Evolutionary conservation across 2,329 filamentous ascomycete species (phyloP).

Genomic region (Fusarium clavum): DNA sequence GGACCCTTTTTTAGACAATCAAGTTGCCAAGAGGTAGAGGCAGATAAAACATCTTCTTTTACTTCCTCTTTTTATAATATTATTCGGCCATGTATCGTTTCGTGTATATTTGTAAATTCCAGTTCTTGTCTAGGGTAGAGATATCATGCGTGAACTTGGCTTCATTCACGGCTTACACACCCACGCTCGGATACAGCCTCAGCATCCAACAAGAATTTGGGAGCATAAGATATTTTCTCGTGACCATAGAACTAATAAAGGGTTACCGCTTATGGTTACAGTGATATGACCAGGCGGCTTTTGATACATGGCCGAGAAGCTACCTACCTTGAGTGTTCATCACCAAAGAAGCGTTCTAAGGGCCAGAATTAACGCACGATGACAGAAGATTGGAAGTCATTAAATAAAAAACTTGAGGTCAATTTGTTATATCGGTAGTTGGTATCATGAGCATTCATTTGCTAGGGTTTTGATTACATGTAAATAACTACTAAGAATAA

Average conservation of each 20-base stretch:
- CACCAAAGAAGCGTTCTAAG: neutral
- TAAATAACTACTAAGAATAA: neutral
- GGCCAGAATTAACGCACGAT: neutral
- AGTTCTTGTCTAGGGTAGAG: slow-evolving; percentile 8
- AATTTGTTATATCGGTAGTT: neutral
- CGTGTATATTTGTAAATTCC: neutral
- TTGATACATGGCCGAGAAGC: neutral
- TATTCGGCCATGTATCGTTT: neutral
- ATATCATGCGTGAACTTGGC: neutral
- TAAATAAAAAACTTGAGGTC: neutral
- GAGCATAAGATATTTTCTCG: neutral
- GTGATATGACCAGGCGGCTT: neutral
- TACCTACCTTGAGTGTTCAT: neutral
- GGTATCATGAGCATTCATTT: neutral
- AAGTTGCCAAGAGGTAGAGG: neutral
- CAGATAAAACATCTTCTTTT: neutral
- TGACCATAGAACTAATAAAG: neutral
- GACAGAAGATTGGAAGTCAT: neutral
- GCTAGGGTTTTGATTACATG: neutral
- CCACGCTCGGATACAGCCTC: slow-evolving; percentile 1
- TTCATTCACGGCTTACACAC: slow-evolving; percentile 12
- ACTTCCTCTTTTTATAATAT: neutral
- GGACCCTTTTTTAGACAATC: neutral
- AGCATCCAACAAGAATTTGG: neutral
- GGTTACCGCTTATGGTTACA: neutral